Evolutionary conservation across 2,329 filamentous ascomycete genomes (phyloP).

Genomic region (Aspergillus sp.): DNA sequence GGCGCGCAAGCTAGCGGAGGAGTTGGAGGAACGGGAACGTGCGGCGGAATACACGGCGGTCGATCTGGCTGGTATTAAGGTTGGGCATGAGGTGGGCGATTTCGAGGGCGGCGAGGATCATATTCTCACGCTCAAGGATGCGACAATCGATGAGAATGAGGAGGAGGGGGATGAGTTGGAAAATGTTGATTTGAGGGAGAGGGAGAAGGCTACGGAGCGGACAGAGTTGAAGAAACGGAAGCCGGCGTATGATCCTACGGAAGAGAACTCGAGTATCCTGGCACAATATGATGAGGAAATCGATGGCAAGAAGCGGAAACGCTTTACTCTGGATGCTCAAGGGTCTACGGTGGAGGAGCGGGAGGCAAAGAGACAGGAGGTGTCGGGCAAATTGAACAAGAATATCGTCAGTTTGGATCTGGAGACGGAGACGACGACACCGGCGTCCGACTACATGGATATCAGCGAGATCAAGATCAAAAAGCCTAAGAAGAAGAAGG

Average conservation of each 20-base stretch:
- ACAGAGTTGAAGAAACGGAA: conserved; percentile 88
- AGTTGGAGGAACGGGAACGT: conserved; percentile 74
- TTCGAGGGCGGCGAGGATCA: conserved; percentile 82
- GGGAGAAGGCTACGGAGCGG: conserved; percentile 59
- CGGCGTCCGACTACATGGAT: conserved; percentile 85
- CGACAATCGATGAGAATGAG: conserved; percentile 78
- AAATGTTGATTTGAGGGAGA: conserved; percentile 45
- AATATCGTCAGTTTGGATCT: conserved; percentile 78
- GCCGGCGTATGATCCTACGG: conserved; percentile 82
- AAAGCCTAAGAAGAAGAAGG: conserved; percentile 86
- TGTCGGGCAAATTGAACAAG: conserved; percentile 63
- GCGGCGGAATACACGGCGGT: conserved; percentile 78
- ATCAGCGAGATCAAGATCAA: conserved; percentile 85
- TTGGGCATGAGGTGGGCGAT: conserved; percentile 80
- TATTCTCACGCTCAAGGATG: conserved; percentile 91
- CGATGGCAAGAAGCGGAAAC: conserved; percentile 81
- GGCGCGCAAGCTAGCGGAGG: conserved; percentile 69
- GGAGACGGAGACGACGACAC: conserved; percentile 53
- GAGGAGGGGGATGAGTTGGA: conserved; percentile 85
- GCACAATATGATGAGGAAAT: conserved; percentile 97
- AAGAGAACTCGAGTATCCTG: conserved; percentile 69
- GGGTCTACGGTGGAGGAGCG: conserved; percentile 69
- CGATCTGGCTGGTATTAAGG: conserved; percentile 86
- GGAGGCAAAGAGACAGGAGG: conserved; percentile 56
- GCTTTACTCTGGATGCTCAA: conserved; percentile 80